phyloP scores from a whole-genome alignment of 2,329 filamentous ascomycete species.

The Monilinia aucupariae region DNA sequence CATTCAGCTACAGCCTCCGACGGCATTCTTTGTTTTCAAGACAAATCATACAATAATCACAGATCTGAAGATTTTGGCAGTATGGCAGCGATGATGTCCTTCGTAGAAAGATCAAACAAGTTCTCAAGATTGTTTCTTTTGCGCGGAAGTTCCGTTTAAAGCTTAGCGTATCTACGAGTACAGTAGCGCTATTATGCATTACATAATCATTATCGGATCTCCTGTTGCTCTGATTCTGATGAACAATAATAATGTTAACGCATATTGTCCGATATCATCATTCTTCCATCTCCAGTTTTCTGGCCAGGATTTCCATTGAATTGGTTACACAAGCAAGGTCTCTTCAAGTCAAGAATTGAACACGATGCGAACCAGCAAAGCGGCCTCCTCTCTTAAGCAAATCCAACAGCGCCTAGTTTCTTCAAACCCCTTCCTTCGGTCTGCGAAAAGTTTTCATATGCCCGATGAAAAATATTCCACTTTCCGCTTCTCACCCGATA shows the following conservation, averaged over 20 bases:
- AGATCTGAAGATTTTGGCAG: not conserved
- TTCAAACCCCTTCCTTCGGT: not conserved
- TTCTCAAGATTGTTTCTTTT: not conserved
- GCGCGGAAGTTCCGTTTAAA: not conserved
- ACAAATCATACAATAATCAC: too few relatives aligned
- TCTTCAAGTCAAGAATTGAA: not conserved
- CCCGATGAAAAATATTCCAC: not conserved
- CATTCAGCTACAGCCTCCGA: not conserved
- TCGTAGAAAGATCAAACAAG: too few relatives aligned
- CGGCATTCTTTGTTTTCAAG: not conserved
- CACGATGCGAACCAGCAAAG: not conserved
- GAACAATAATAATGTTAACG: too few relatives aligned
- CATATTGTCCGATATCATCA: not conserved
- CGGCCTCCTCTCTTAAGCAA: not conserved
- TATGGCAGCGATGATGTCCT: too few relatives aligned
- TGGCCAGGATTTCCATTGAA: not conserved
- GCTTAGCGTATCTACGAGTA: not conserved
- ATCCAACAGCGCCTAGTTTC: not conserved
- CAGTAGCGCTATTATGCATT: not conserved
- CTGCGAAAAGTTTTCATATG: not conserved
- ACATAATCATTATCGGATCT: not conserved
- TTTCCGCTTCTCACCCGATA: too few relatives aligned
- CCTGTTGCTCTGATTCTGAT: too few relatives aligned
- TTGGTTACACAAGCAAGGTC: not conserved
- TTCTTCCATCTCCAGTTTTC: not conserved